These are phyloP conservation scores for Eucalyptus albens DNA, from an alignment of 345 rosid species.

Conservation along the genomic window DNA sequence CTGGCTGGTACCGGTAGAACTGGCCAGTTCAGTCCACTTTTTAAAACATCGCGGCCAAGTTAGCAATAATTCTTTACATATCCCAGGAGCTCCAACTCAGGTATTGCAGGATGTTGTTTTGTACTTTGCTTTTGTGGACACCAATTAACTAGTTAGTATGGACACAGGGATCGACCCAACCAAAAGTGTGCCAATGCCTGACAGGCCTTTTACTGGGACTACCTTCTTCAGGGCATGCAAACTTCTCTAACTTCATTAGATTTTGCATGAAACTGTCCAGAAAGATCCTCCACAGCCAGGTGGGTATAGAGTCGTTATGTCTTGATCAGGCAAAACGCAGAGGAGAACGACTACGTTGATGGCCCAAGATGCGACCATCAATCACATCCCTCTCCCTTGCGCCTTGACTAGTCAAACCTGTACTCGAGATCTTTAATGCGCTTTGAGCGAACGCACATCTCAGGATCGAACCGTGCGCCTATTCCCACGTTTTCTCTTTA, in stretches of 20 bases:
- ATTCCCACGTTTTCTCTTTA: background rate
- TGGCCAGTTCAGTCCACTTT: background rate
- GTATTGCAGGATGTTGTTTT: background rate
- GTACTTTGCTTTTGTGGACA: background rate
- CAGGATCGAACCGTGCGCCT: background rate
- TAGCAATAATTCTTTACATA: background rate
- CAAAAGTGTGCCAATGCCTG: background rate
- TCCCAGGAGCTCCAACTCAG: background rate
- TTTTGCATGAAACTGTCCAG: background rate
- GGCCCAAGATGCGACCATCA: background rate
- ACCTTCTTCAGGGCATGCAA: background rate
- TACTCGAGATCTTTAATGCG: background rate
- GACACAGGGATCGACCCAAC: background rate
- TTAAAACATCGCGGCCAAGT: background rate
- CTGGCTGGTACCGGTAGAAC: background rate
- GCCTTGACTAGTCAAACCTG: background rate
- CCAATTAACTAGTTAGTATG: background rate
- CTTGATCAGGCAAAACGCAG: background rate
- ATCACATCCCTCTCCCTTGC: background rate
- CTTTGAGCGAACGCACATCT: background rate
- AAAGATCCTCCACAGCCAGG: background rate
- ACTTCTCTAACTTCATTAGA: background rate
- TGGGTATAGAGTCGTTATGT: background rate
- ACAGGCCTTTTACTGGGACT: background rate
- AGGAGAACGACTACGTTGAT: background rate